Conservation (phyloP, 331 rosid species). For the Malus hybrid region DNA sequence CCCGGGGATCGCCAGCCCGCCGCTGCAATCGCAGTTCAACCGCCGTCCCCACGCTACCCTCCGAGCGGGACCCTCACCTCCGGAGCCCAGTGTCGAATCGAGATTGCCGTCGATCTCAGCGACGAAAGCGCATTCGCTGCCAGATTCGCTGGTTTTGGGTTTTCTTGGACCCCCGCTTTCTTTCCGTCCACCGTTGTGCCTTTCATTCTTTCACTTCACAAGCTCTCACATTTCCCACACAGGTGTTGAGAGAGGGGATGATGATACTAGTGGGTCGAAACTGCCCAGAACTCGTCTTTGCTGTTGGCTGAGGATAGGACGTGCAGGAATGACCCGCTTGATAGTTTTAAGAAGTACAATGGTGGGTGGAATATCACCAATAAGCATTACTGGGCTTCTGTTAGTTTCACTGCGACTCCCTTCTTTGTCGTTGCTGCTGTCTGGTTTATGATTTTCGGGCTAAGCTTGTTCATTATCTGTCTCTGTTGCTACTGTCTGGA, state of each 20-base stretch:
- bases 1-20: neutral
- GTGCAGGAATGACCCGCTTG: slow-evolving; percentile 42
- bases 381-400: slow-evolving; percentile 50
- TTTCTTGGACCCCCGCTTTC: no score
- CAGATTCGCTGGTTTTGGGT: no score
- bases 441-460: slow-evolving; percentile 40
- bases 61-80: no score
- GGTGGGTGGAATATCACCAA: slow-evolving; percentile 88
- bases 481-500: slow-evolving; percentile 21
- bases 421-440: slow-evolving; percentile 25
- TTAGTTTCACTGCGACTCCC: slow-evolving; percentile 40
- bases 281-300: slow-evolving; percentile 31
- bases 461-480: slow-evolving; percentile 25
- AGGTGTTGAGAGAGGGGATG: slow-evolving; percentile 14
- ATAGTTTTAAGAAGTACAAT: slow-evolving; percentile 37
- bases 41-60: slow-evolving; percentile 21
- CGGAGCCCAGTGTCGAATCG: no score
- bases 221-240: neutral
- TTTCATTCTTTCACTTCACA: neutral
- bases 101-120: no score
- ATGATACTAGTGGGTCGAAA: neutral
- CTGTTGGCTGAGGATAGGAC: slow-evolving; percentile 53
- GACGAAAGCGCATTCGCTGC: no score
- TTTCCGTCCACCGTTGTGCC: no score
- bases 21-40: neutral